Evolutionary conservation across 352 stramenopile species (phyloP), one percentile per base, ranked within the genome.

Genomic region (Globisporangium nunn): DNA sequence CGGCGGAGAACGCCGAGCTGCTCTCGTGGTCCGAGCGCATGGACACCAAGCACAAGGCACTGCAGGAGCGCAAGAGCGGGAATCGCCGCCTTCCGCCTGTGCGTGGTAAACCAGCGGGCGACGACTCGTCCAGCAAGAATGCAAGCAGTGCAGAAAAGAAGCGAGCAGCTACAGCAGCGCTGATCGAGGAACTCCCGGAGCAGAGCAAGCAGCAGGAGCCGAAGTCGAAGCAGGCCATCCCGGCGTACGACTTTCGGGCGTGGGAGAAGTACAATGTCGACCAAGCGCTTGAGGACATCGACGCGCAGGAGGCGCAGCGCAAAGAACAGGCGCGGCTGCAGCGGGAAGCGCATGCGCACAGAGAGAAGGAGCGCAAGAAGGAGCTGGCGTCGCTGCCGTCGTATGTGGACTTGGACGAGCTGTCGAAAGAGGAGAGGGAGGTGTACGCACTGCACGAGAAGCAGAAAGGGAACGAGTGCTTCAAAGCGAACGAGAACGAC

Each of bases 381-480:
- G 78, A 88, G 33, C 64, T 87, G 4, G 66, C 74, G n/a, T 74
- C 77, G 29, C 56, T 93, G 4, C 78, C 81, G 4, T 62, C 72
- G 29, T 85, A 78, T 40, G 57, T 93, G 4, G 68, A 86, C 28
- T 45, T 91, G 7, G 66, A 76, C 28, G 71, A 69, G 40, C 68
- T 91, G 17, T 74, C 83, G 30, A 35, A 50, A 0, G 63, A 76
- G 43, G 81, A 82, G 49, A 59, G 70, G 12, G 74, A 83, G 50
- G 58, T 91, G 35, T 81, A 80, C 44, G 81, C 83, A 23, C 64
- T 71, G 10, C 68, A 85, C 40, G 93, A 98, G 58, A 95, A 96
- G 63, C 73, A 96, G 45, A 98, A 98, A 60, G 93, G 93, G 8
- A 98, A 98, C 62, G 93, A 98, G 63, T 91, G 79, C 56, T 97